Percentiles rank a stretch among this genome's conserved stretches.
These are phyloP conservation scores for Pseudovirgaria hyperparasitica DNA, from an alignment of 2,329 filamentous ascomycete genomes.

Conservation along the genomic window DNA sequence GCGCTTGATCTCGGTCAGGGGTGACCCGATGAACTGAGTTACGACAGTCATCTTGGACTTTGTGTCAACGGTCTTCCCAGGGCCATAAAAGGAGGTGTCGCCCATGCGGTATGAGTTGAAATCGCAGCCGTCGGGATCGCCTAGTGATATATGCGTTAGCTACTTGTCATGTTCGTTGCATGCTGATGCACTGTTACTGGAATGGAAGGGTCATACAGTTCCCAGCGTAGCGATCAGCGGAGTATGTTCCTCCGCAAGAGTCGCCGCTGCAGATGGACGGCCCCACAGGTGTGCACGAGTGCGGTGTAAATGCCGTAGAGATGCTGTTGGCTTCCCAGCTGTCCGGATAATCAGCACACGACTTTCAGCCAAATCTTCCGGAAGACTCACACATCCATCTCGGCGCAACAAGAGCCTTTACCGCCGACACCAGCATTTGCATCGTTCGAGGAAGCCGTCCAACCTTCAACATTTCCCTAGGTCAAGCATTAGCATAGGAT, in stretches of 20 bases:
- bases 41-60: constrained; percentile 34
- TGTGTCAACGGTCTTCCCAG: constrained; percentile 34
- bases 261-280: constrained; percentile 40
- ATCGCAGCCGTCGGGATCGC: constrained; percentile 58
- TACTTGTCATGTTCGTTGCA: too few relatives aligned
- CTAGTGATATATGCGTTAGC: too few relatives aligned
- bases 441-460: constrained; percentile 39
- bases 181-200: too few relatives aligned
- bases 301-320: constrained; percentile 48
- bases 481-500: too few relatives aligned
- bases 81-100: constrained; percentile 50
- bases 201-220: too few relatives aligned
- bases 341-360: too few relatives aligned
- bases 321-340: constrained; percentile 55
- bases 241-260: constrained; percentile 25
- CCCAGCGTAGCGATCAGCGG: constrained; percentile 41
- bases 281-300: constrained; percentile 41
- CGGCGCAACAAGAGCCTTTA: constrained; percentile 49
- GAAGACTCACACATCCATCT: too few relatives aligned
- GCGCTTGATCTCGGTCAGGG: constrained; percentile 33
- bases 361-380: too few relatives aligned
- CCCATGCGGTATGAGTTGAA: constrained; percentile 50
- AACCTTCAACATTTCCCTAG: constrained; percentile 45
- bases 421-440: constrained; percentile 38
- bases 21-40: constrained; percentile 36